These are phyloP conservation scores for Cladorrhinum sp. DNA, from an alignment of 2,329 filamentous ascomycete species.

Conservation along the genomic window DNA sequence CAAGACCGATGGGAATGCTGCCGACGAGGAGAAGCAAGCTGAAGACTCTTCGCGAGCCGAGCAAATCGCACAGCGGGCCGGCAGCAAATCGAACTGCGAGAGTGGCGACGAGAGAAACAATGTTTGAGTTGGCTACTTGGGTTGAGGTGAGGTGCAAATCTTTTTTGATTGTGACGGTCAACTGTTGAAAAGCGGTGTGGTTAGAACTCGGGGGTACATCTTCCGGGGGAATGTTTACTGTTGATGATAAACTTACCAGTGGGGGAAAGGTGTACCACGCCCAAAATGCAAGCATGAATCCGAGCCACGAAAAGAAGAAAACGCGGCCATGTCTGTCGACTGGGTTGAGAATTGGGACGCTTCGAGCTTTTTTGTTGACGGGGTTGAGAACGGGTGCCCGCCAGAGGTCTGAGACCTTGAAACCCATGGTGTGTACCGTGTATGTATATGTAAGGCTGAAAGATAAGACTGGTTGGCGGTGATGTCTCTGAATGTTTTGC, in stretches of 20 bases:
- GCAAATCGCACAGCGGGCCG: conserved; percentile 78
- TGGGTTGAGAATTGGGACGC: conserved; percentile 75
- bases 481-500: background rate
- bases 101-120: conserved; percentile 72
- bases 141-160: conserved; percentile 68
- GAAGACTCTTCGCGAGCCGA: conserved; percentile 77
- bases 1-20: conserved; percentile 77
- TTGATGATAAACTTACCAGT: conserved; percentile 51
- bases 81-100: conserved; percentile 72
- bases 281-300: conserved; percentile 84
- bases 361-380: conserved; percentile 76
- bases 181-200: conserved; percentile 35
- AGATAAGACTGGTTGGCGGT: background rate
- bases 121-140: conserved; percentile 85
- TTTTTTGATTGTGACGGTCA: conserved; percentile 73
- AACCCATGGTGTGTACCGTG: conserved; percentile 16
- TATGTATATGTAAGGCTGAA: background rate
- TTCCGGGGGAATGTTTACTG: background rate
- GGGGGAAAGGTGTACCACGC: conserved; percentile 92
- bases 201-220: background rate
- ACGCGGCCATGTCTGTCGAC: conserved; percentile 78
- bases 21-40: conserved; percentile 69
- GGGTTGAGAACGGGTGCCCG: conserved; percentile 59
- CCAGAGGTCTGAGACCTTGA: conserved; percentile 20
- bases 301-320: conserved; percentile 85